Percentiles rank a stretch among this genome's conserved stretches.
These are phyloP conservation scores for Cystofilobasidium bisporidii DNA, from an alignment of 768 basidiomycete genomes.

Conservation along the genomic window DNA sequence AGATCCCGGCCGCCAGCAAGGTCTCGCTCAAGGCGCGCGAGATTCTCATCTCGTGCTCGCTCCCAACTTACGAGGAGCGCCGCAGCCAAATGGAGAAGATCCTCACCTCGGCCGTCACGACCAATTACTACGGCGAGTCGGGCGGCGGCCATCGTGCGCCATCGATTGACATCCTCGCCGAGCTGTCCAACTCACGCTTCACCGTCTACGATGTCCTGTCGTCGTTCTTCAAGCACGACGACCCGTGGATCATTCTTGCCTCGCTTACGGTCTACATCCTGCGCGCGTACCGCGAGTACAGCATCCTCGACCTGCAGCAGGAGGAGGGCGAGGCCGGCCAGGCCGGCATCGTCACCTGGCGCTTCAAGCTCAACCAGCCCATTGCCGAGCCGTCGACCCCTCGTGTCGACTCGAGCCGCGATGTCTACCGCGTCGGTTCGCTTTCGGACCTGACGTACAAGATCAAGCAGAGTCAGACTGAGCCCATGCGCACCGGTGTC, in stretches of 20 bases:
- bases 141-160: constrained; percentile 59
- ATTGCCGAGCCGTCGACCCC: constrained; percentile 47
- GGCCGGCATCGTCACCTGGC: constrained; percentile 81
- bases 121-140: constrained; percentile 80
- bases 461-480: constrained; percentile 68
- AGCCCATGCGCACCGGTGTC: constrained; percentile 81
- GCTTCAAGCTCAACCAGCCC: constrained; percentile 81
- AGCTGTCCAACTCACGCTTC: constrained; percentile 90
- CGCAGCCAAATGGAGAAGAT: constrained; percentile 87
- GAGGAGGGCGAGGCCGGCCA: constrained; percentile 81
- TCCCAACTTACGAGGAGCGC: constrained; percentile 95
- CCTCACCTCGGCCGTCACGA: constrained; percentile 74
- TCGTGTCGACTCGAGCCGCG: constrained; percentile 44
- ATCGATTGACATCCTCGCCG: constrained; percentile 73
- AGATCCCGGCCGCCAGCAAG: constrained; percentile 65
- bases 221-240: constrained; percentile 81
- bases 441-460: constrained; percentile 93
- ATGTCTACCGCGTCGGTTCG: constrained; percentile 70
- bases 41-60: constrained; percentile 87
- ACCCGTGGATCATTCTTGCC: constrained; percentile 77
- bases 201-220: constrained; percentile 96
- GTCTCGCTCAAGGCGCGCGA: constrained; percentile 94
- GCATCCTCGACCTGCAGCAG: constrained; percentile 74
- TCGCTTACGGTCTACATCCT: constrained; percentile 34
- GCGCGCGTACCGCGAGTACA: constrained; percentile 66